phyloP scores from a whole-genome alignment of 345 rosid species.

The Eutrema heterophyllum region DNA sequence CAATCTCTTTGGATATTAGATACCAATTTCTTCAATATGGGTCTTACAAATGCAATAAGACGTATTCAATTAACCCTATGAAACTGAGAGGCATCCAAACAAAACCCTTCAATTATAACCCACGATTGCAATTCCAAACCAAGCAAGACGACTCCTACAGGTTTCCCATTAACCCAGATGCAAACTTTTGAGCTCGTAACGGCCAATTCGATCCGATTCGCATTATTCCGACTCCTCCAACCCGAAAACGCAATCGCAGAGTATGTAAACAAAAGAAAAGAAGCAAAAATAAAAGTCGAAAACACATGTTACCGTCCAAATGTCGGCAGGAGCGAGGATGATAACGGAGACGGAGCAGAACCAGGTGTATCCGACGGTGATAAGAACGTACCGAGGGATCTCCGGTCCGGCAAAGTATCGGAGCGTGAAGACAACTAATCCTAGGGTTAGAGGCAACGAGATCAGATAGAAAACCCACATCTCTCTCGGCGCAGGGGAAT shows the following conservation, averaged over 20 bases:
- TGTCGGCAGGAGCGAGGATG: slow-evolving; percentile 96
- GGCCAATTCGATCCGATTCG: not conserved
- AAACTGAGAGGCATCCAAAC: not conserved
- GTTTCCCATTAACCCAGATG: not conserved
- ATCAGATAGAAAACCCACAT: slow-evolving; percentile 99
- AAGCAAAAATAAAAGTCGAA: not conserved
- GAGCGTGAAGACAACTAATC: slow-evolving; percentile 75
- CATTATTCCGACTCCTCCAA: not conserved
- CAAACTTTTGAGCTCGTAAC: not conserved
- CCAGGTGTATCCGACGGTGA: slow-evolving; percentile 98
- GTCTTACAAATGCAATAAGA: not conserved
- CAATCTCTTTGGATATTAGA: not conserved
- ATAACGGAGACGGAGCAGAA: slow-evolving; percentile 94
- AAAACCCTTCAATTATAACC: not conserved
- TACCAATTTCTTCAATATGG: not conserved
- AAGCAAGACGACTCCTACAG: not conserved
- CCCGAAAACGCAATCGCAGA: not conserved
- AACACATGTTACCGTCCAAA: slow-evolving; percentile 63
- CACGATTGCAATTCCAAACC: not conserved
- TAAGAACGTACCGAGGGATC: slow-evolving; percentile 82
- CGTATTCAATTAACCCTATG: not conserved
- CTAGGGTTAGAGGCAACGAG: slow-evolving; percentile 93
- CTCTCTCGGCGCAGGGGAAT: slow-evolving; percentile 15
- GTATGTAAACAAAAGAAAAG: not conserved
- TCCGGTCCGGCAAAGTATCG: slow-evolving; percentile 94